A percentile compares a stretch with the other conserved stretches of the same genome.
Conservation (phyloP, 2,329 filamentous ascomycete species). For the Paraphoma chrysanthemicola region DNA sequence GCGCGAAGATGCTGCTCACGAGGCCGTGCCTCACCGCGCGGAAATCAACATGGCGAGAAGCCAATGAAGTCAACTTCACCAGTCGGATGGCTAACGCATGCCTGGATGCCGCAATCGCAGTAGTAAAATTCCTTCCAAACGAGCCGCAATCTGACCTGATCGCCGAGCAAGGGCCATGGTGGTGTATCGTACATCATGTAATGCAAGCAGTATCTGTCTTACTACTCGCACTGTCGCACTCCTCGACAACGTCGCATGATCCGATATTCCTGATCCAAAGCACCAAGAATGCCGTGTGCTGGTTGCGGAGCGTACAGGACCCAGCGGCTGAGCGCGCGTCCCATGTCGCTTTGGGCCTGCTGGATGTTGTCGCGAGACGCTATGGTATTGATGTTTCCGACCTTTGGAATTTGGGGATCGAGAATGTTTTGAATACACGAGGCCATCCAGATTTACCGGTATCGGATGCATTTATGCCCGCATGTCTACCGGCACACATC, state of each 20-base stretch:
- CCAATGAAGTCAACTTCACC: constrained; percentile 33
- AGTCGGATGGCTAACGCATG: constrained; percentile 42
- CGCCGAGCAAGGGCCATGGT: constrained; percentile 50
- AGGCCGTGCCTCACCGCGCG: constrained; percentile 46
- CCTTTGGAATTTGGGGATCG: not conserved
- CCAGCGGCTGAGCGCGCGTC: constrained; percentile 33
- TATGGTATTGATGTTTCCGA: constrained; percentile 18
- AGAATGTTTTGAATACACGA: not conserved
- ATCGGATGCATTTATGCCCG: not conserved
- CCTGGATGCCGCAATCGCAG: constrained; percentile 45
- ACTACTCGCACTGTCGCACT: constrained; percentile 46
- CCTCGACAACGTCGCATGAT: constrained; percentile 25
- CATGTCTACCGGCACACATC: not conserved
- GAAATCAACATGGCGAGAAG: constrained; percentile 21
- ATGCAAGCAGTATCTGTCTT: constrained; percentile 50
- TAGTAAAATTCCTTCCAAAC: constrained; percentile 46
- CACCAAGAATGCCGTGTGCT: constrained; percentile 40
- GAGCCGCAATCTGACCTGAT: constrained; percentile 33
- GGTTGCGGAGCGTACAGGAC: constrained; percentile 44
- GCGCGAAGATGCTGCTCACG: constrained; percentile 50
- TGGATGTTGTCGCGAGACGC: constrained; percentile 26
- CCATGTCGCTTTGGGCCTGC: constrained; percentile 22
- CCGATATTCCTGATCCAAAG: constrained; percentile 26
- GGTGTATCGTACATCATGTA: constrained; percentile 49
- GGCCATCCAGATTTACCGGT: not conserved